These are phyloP conservation scores for Ascochyta rabiei DNA, from an alignment of 2,329 filamentous ascomycete genomes.

Conservation along the genomic window DNA sequence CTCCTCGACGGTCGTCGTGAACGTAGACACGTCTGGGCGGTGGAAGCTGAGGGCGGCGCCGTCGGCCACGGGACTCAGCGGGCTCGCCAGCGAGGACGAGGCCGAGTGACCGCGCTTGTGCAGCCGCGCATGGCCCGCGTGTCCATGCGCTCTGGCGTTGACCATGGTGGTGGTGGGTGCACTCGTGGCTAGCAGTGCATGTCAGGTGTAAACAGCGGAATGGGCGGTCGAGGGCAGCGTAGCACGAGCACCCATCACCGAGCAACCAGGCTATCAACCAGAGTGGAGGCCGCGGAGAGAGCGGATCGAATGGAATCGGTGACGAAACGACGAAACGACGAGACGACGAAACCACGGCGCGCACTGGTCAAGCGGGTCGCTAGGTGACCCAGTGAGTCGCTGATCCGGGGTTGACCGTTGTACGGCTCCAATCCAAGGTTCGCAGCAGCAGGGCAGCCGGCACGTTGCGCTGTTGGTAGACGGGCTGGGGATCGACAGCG, in stretches of 20 bases:
- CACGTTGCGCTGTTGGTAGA: conserved; percentile 11
- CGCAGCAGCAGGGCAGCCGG: conserved; percentile 13
- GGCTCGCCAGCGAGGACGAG: conserved; percentile 46
- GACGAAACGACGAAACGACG: conserved; percentile 9
- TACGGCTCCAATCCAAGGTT: not conserved
- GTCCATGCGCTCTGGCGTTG: conserved; percentile 26
- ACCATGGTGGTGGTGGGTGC: conserved; percentile 26
- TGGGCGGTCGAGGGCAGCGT: conserved; percentile 12
- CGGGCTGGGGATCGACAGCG: conserved; percentile 12
- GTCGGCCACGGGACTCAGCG: conserved; percentile 42
- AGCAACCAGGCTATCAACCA: conserved; percentile 26
- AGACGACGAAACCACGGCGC: not conserved
- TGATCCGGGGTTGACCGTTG: conserved; percentile 16
- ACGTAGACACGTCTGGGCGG: conserved; percentile 44
- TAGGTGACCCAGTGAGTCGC: conserved; percentile 1
- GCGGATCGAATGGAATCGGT: conserved; percentile 7
- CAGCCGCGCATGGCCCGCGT: conserved; percentile 45
- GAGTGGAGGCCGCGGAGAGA: conserved; percentile 11
- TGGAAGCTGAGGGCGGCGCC: conserved; percentile 38
- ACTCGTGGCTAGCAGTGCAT: conserved; percentile 23
- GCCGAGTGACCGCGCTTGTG: conserved; percentile 50
- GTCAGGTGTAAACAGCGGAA: conserved; percentile 17
- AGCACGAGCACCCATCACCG: conserved; percentile 29
- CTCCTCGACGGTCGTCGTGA: conserved; percentile 44
- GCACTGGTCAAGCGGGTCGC: conserved; percentile 8